Evolutionary conservation across 139 green algal species (phyloP), one percentile per base, ranked within the genome.

Genomic region (Chlamydomonas incerta): DNA sequence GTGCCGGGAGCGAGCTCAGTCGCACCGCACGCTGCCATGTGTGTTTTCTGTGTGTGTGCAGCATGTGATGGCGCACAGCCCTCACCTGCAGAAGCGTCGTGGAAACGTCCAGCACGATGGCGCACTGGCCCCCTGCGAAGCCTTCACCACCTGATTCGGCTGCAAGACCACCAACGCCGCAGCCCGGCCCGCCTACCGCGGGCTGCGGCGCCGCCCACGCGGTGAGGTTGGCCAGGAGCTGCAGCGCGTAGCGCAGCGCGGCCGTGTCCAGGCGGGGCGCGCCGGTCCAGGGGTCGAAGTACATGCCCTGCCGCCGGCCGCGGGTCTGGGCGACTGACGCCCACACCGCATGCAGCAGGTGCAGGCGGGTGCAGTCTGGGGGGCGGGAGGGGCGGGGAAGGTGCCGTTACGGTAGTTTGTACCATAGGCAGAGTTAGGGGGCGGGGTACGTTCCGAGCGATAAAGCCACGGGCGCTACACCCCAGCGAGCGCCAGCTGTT

Each of bases 281-380:
- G 11, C 47, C 47, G 47, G 14, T 29, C 46, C 28, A 63, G 11
- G 72, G 72, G 72, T 79, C 47, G 17, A 79, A 79, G 29, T 29
- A 15, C 46, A 79, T 47, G 13, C 72, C 72, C 72, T 79, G 72
- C 3, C 33, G 47, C 47, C 47, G 46, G 72, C 72, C 29, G 13
- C 47, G 47, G 4, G 72, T 79, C 47, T 66, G 72, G 4, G 72
- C 72, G 29, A 79, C 72, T 1, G 72, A 63, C 9, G 47, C 72
- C 72, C 72, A 79, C 29, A 79, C 47, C 9, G 72, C 72, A 29
- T 65, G 29, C 28, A 79, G 72, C 46, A 79, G 28, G 47, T 41
- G 47, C 72, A 79, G 47, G 3, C 14, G 29, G 21, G 72, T 29
- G 72, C 72, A 65, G 47, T 79, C 72, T 79, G 72, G 2, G 47